Percentiles rank a stretch among this genome's conserved stretches.
Conservation (phyloP, 164 flowering plant genomes). For the Magnolia kwangsiensis region DNA sequence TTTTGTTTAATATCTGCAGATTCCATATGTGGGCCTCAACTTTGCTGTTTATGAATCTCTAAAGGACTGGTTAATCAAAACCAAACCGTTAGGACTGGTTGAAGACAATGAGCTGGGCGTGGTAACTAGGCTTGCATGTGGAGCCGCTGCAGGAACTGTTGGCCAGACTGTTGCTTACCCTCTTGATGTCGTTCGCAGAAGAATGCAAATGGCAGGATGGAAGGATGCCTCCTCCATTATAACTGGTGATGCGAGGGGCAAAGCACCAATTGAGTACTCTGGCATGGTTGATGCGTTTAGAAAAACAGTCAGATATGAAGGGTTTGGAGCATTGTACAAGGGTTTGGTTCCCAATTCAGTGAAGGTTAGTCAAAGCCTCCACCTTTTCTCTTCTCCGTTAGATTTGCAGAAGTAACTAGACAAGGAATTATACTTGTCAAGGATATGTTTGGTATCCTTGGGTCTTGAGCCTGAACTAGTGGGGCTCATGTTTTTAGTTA, state of each 20-base stretch:
- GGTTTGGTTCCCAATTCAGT: conserved; percentile 97
- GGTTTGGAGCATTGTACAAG: conserved; percentile 86
- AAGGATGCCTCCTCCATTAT: conserved; percentile 77
- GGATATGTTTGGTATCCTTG: background rate
- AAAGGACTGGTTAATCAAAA: conserved; percentile 74
- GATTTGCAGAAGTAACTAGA: background rate
- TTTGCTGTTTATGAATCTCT: conserved; percentile 94
- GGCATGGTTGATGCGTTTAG: conserved; percentile 96
- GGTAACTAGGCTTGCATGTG: conserved; percentile 82
- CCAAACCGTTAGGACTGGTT: conserved; percentile 62
- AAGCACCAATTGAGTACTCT: conserved; percentile 55
- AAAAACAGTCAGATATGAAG: conserved; percentile 86
- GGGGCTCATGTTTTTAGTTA: background rate
- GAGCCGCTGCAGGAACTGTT: conserved; percentile 95
- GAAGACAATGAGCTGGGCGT: conserved; percentile 67
- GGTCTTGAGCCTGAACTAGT: background rate
- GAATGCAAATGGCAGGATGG: conserved; percentile 99
- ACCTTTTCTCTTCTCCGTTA: background rate
- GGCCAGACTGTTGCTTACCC: conserved; percentile 99
- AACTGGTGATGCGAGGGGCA: conserved; percentile 69
- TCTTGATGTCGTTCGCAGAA: conserved; percentile 88
- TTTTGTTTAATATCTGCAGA: conserved; percentile 30
- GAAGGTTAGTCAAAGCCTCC: conserved; percentile 55
- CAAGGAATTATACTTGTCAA: background rate
- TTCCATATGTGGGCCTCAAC: conserved; percentile 94